Evolutionary conservation across 306 rosid genomes (phyloP), one percentile per base, ranked within the genome.

Genomic region (Prunus padus): DNA sequence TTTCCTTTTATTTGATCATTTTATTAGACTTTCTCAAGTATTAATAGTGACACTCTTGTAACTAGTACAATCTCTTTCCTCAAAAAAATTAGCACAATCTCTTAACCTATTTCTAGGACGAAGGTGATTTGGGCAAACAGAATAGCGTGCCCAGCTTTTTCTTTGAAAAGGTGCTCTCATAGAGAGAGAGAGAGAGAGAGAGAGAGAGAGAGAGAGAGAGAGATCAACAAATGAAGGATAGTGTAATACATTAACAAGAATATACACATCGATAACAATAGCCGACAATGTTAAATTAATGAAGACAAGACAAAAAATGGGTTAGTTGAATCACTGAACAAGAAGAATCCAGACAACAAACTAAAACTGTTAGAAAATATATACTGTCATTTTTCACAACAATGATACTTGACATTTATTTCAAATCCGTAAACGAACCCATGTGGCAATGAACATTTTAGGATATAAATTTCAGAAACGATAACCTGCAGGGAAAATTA

Each of bases 381-480:
- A 0, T 22, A 11, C 4, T 59, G 4, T 59, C 13, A 4, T 12
- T 28, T 28, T 25, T 12, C 18, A 59, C 4, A 23, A 59, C 33
- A 19, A 51, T 30, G 61, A 33, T 16, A 54, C 56, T 22, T 71
- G 51, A 55, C 66, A 72, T 72, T 7, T 37, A 72, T 22, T 40
- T 42, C 28, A 40, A 28, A 55, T 71, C 65, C 31, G 44, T 59
- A 20, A 56, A 56, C 52, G 37, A 23, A 37, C 40, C 64, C 65
- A 56, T 37, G 66, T 56, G 56, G 71, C 79, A 33, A 52, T 80
- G 69, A 50, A 44, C 64, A 51, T 60, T 18, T 50, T 11, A 23
- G 26, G 3, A 68, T 75, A 59, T 60, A 67, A 67, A 23, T 0
- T 51, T 22, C 57, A 67, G 31, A 57, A 67, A 28, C 52, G 31